Evolutionary conservation across 805 yeast genomes (phyloP).

Genomic region (Yarrowia phangngaensis): DNA sequence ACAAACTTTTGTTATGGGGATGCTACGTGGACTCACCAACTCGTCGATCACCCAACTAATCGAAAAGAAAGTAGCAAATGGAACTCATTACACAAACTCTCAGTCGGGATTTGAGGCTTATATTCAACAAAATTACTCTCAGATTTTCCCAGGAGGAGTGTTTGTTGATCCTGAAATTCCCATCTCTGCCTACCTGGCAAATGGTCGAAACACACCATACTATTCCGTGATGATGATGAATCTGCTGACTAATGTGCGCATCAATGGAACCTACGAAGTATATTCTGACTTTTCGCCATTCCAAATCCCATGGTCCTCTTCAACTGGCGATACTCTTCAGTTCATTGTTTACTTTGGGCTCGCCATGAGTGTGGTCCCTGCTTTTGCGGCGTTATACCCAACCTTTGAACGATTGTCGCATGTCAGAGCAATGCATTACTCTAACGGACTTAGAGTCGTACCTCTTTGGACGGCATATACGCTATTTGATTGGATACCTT

Average conservation of each 20-base stretch:
- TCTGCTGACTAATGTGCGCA: conserved; percentile 35
- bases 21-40: conserved; percentile 16
- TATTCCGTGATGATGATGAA: conserved; percentile 36
- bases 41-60: conserved; percentile 24
- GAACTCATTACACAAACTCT: conserved; percentile 27
- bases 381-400: conserved; percentile 39
- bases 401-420: conserved; percentile 39
- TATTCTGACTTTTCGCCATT: conserved; percentile 38
- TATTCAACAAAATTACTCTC: conserved; percentile 32
- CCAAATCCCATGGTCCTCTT: conserved; percentile 37
- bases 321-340: conserved; percentile 39
- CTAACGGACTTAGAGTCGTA: conserved; percentile 39
- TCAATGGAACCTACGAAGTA: conserved; percentile 35
- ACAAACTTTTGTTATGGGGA: conserved; percentile 23
- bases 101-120: conserved; percentile 31
- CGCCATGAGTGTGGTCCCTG: conserved; percentile 41
- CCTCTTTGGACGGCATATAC: conserved; percentile 40
- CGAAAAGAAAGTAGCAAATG: conserved; percentile 26
- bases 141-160: conserved; percentile 39
- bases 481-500: conserved; percentile 33
- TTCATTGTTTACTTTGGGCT: conserved; percentile 39
- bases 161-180: conserved; percentile 32
- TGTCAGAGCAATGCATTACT: conserved; percentile 41
- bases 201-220: conserved; percentile 31
- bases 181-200: conserved; percentile 36